Evolutionary conservation across 2,329 filamentous ascomycete species (phyloP).

Genomic region (Davidsoniella australis): DNA sequence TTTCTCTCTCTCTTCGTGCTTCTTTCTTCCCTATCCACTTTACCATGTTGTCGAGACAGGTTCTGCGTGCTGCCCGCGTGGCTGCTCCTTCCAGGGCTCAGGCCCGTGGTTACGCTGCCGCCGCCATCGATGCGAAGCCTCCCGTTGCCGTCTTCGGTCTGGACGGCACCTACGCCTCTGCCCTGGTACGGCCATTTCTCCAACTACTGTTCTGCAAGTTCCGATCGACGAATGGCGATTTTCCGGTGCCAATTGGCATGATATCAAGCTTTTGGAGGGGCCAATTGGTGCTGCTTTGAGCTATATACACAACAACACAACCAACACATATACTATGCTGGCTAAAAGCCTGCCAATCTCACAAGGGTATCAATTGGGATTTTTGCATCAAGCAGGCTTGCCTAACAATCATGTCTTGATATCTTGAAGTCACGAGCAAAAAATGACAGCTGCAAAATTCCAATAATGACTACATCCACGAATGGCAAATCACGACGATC

Average conservation of each 20-base stretch:
- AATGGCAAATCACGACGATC: no score
- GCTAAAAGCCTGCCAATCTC: no score
- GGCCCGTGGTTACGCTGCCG: constrained; percentile 68
- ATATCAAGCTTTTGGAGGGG: not conserved
- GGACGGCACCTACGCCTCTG: constrained; percentile 95
- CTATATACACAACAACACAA: not conserved
- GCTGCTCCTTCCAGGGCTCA: constrained; percentile 43
- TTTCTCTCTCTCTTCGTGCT: constrained; percentile 17
- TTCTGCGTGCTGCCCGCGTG: constrained; percentile 37
- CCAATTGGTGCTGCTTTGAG: not conserved
- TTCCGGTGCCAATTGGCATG: constrained; percentile 1
- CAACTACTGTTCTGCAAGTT: no score
- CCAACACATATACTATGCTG: no score
- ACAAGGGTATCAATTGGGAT: no score
- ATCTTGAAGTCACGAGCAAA: no score
- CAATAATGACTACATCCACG: no score
- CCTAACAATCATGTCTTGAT: no score
- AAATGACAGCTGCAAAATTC: no score
- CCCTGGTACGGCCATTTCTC: constrained; percentile 55
- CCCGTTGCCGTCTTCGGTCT: constrained; percentile 86
- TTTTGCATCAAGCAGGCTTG: no score
- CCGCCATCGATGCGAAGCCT: constrained; percentile 51
- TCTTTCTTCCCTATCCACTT: constrained; percentile 2
- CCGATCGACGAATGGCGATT: not conserved
- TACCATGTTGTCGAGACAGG: constrained; percentile 42